These are phyloP conservation scores for Phytophthora syringae DNA, from an alignment of 352 stramenopile species.

Conservation along the genomic window DNA sequence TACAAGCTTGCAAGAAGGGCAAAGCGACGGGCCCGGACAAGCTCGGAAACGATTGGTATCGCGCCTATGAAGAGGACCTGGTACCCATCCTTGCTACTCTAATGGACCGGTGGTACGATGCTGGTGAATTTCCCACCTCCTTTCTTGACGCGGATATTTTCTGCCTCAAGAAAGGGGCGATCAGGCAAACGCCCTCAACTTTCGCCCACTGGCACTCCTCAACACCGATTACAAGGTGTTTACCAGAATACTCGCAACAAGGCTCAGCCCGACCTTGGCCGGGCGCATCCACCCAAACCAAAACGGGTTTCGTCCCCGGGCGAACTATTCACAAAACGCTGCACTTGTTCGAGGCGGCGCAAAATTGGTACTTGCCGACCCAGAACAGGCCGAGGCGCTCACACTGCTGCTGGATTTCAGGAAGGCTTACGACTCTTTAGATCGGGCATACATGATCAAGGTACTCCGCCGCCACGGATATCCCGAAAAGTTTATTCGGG, in stretches of 20 bases:
- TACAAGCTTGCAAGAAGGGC: background rate
- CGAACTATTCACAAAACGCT: background rate
- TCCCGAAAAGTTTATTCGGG: background rate
- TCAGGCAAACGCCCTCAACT: background rate
- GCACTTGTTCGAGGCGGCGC: background rate
- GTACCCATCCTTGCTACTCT: background rate
- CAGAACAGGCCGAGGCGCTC: background rate
- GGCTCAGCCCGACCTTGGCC: background rate
- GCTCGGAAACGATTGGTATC: background rate
- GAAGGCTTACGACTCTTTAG: background rate
- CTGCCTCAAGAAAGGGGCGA: background rate
- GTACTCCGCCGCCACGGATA: background rate
- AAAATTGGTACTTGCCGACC: background rate
- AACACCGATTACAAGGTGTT: background rate
- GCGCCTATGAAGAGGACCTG: background rate
- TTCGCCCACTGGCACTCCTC: background rate
- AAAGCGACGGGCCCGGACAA: background rate
- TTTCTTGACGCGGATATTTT: background rate
- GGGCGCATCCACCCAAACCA: background rate
- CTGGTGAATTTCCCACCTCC: background rate
- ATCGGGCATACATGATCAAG: background rate
- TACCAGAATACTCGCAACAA: background rate
- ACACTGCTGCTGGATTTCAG: background rate
- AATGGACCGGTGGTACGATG: background rate
- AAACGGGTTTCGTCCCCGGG: background rate